Conservation (phyloP, 148 eudicot genomes). For the Fagopyrum homotropicum region DNA sequence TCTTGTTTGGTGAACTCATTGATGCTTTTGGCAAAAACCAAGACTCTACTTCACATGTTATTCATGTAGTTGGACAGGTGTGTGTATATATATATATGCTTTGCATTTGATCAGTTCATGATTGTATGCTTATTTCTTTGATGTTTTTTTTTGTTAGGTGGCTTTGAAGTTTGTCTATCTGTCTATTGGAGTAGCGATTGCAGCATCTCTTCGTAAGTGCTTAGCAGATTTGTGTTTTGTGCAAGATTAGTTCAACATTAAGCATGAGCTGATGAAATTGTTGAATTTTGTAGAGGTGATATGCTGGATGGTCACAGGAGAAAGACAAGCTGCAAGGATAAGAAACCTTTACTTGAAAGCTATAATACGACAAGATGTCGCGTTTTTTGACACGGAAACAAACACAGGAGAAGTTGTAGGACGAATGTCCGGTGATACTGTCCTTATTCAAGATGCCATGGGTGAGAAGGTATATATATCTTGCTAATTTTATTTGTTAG, state of each 20-base stretch:
- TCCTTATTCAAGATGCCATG: conserved; percentile 73
- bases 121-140: no score
- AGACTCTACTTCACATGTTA: conserved; percentile 15
- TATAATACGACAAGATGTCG: conserved; percentile 62
- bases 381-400: conserved; percentile 69
- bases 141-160: conserved; percentile 26
- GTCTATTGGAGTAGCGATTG: conserved; percentile 39
- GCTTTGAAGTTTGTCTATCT: conserved; percentile 53
- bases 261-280: conserved; percentile 1
- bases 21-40: conserved; percentile 63
- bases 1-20: conserved; percentile 48
- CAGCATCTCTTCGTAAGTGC: conserved; percentile 56
- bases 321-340: conserved; percentile 67
- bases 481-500: not conserved
- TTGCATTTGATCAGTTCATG: no score
- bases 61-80: conserved; percentile 45
- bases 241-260: not conserved
- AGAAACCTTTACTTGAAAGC: conserved; percentile 57
- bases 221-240: not conserved
- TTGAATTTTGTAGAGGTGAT: conserved; percentile 44
- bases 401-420: conserved; percentile 78
- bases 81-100: no score
- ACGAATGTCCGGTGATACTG: conserved; percentile 84
- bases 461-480: conserved; percentile 58
- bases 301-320: conserved; percentile 81